Evolutionary conservation across 352 stramenopile genomes (phyloP).

Genomic region (Aphanomyces stellatus): DNA sequence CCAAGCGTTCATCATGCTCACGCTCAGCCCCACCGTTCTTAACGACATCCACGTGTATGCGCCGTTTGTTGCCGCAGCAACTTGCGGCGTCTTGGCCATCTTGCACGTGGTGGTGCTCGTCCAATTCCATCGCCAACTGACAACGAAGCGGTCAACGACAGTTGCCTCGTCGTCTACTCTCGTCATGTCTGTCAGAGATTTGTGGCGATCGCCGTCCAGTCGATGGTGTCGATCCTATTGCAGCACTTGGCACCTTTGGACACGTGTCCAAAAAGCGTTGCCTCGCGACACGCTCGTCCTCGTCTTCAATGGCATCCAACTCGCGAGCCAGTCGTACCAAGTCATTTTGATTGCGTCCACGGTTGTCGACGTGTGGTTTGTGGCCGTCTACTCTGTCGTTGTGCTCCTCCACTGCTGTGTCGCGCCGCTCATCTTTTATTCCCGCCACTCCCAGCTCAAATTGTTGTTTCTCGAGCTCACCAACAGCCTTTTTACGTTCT

Average conservation of each 20-base stretch:
- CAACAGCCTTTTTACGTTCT: not conserved
- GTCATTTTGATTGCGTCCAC: not conserved
- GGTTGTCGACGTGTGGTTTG: not conserved
- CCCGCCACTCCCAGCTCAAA: not conserved
- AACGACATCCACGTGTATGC: no score
- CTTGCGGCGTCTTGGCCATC: not conserved
- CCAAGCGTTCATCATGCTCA: not conserved
- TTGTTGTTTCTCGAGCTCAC: not conserved
- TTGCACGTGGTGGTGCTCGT: no score
- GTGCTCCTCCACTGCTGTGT: not conserved
- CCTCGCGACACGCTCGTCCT: no score
- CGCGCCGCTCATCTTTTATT: not conserved
- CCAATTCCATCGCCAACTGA: no score
- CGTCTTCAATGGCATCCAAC: not conserved
- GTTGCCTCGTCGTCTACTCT: no score
- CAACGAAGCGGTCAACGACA: no score
- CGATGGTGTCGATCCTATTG: no score
- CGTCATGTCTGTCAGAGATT: no score
- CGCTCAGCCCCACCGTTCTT: no score
- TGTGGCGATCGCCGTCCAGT: no score
- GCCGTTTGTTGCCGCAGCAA: not conserved
- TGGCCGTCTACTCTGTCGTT: not conserved
- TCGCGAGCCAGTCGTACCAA: not conserved
- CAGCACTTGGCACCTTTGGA: no score
- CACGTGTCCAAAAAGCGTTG: no score